Base-by-base conservation (phyloP, 306 rosid species). In the Bauhinia variegata region DNA sequence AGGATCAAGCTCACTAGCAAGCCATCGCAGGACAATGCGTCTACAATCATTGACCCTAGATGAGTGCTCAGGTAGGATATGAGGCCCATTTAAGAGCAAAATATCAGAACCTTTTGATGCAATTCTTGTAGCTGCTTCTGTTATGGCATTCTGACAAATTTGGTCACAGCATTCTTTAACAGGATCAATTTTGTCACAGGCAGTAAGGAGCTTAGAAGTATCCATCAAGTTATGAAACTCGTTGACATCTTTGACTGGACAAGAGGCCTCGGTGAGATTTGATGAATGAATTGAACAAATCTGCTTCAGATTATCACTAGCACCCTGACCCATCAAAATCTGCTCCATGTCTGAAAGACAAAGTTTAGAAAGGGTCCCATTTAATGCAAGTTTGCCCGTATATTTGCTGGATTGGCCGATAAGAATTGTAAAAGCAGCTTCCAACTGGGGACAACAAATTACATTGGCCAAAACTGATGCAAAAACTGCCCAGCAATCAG, bases 401-500 rank as follows among this genome's bases (percentile, higher is more conserved):
- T 76, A 51, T 75, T 86, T 93, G 70, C 96, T 90, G 48, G 97
- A 88, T 54, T 88, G 95, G 54, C 99, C 97, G 19, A 93, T 74
- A 47, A 93, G 96, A 74, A 93, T 85, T 41, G 91, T 75, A 62
- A 93, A 86, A 65, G 99, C 88, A 36, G 99, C 99, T 77, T 88
- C 95, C 78, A 90, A 73, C 79, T 93, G 99, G 5, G 99, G 99
- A 83, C 99, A 93, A 59, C 99, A 93, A 28, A 90, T 90, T 63
- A 88, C 89, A 68, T 93, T 93, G 57, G 99, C 99, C 78, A 86
- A 78, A 66, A 74, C 63, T 33, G 96, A 87, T 3, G 97, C 97
- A 78, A 90, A 93, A 75, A 64, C 78, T 3, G 82, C 84, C 86
- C 91, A 93, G 73, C 99, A 93, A 77, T 93, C 99, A 72, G 82